Percentiles rank a stretch among this genome's conserved stretches.
Conservation (phyloP, 2,329 filamentous ascomycete genomes). For the Albifimbria verrucaria region DNA sequence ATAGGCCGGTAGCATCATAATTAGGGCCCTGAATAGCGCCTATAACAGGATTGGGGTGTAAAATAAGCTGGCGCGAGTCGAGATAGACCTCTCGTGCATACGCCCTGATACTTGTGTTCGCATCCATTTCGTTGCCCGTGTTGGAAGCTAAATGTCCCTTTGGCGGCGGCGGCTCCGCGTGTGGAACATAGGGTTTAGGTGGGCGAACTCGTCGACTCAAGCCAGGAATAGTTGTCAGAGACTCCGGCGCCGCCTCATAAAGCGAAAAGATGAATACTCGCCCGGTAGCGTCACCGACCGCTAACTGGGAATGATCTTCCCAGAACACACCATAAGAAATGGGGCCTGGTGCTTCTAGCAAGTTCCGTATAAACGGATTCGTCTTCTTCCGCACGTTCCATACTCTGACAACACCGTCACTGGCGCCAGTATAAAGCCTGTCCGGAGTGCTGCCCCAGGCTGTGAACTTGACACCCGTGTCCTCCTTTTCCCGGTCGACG, state of each 20-base stretch:
- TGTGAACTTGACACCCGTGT: constrained; percentile 62
- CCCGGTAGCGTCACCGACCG: constrained; percentile 60
- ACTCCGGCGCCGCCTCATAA: constrained; percentile 36
- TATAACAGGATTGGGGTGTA: constrained; percentile 43
- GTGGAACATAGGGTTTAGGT: constrained; percentile 47
- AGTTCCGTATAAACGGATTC: constrained; percentile 46
- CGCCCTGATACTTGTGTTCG: constrained; percentile 11
- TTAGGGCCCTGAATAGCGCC: constrained; percentile 54
- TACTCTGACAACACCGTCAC: constrained; percentile 59
- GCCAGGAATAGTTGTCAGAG: constrained; percentile 32
- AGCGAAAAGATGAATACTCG: constrained; percentile 54
- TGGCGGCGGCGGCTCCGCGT: constrained; percentile 46
- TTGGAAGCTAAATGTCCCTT: constrained; percentile 7
- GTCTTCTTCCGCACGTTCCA: constrained; percentile 54
- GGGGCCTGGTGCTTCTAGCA: constrained; percentile 53
- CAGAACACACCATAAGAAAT: constrained; percentile 59
- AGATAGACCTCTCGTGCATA: constrained; percentile 31
- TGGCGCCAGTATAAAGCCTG: constrained; percentile 61
- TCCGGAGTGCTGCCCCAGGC: constrained; percentile 57
- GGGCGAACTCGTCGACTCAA: constrained; percentile 34
- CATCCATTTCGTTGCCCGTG: constrained; percentile 6
- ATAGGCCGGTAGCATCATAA: constrained; percentile 46
- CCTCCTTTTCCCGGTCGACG: constrained; percentile 49
- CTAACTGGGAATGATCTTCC: constrained; percentile 49
- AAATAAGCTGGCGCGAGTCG: constrained; percentile 33